Evolutionary conservation across 106 monocot genomes (phyloP).

Genomic region (Amphibolis antarctica): DNA sequence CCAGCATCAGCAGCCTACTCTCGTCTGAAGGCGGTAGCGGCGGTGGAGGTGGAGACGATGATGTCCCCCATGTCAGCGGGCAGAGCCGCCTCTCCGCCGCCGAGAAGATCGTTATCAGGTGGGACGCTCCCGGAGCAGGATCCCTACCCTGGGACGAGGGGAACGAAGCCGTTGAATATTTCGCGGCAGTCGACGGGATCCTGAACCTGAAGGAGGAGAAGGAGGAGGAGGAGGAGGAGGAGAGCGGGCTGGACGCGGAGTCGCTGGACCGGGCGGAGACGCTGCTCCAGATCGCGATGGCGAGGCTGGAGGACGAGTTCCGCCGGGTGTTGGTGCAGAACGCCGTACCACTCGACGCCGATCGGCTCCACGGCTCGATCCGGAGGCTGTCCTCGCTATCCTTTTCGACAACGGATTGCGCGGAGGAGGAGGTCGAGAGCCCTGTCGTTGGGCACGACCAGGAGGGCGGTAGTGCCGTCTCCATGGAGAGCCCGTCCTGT

Average conservation of each 20-base stretch:
- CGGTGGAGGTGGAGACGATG: background rate
- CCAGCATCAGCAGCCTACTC: conserved; percentile 33
- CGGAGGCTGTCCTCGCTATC: conserved; percentile 34
- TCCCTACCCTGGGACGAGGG: conserved; percentile 40
- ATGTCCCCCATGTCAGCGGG: background rate
- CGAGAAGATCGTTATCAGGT: conserved; percentile 35
- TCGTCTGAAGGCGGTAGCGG: conserved; percentile 7
- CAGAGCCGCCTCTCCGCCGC: conserved; percentile 22
- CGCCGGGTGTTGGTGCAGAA: conserved; percentile 44
- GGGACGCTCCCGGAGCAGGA: conserved; percentile 41
- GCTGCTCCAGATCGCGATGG: conserved; percentile 53
- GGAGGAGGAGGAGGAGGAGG: background rate
- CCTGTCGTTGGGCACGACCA: conserved; percentile 6
- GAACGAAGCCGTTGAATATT: conserved; percentile 42
- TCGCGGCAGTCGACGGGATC: conserved; percentile 49
- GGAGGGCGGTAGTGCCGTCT: background rate
- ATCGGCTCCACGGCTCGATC: conserved; percentile 23
- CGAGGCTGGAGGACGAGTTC: conserved; percentile 71
- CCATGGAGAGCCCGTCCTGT: background rate
- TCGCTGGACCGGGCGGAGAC: conserved; percentile 37
- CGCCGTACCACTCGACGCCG: conserved; percentile 38
- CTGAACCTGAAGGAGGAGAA: conserved; percentile 21
- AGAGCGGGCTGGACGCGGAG: conserved; percentile 3
- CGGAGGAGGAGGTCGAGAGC: conserved; percentile 30
- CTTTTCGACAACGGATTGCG: conserved; percentile 13